Evolutionary conservation across 129 eudicot genomes (phyloP).

Genomic region (Sambucus nigra): DNA sequence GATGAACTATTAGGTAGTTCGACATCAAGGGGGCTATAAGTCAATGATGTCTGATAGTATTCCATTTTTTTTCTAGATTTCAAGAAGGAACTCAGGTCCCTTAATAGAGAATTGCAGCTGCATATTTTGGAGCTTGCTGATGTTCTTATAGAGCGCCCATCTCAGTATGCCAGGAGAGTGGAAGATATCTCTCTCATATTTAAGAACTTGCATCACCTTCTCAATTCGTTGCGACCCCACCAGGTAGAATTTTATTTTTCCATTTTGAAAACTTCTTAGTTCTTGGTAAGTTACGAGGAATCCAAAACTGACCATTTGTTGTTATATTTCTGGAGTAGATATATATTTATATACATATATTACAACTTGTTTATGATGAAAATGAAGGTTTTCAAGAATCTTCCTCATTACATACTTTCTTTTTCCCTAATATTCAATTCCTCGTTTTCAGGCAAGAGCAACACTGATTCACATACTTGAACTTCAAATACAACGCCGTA

Average conservation of each 20-base stretch:
- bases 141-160: conserved; percentile 72
- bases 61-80: conserved; percentile 43
- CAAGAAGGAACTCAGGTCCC: conserved; percentile 76
- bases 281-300: neutral
- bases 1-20: neutral
- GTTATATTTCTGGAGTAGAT: too few species aligned
- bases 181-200: conserved; percentile 86
- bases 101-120: conserved; percentile 86
- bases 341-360: too few species aligned
- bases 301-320: too few species aligned
- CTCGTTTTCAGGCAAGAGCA: conserved; percentile 62
- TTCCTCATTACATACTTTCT: neutral
- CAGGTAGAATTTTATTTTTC: conserved; percentile 38
- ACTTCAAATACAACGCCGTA: conserved; percentile 78
- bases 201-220: conserved; percentile 86
- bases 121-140: conserved; percentile 86
- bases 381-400: too few species aligned
- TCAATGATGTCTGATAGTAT: neutral
- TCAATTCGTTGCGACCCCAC: conserved; percentile 83
- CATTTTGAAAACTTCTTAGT: neutral
- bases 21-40: neutral
- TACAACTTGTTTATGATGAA: too few species aligned
- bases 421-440: neutral
- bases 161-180: conserved; percentile 90
- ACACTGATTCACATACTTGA: conserved; percentile 84